Percentiles rank a stretch among this genome's conserved stretches.
These are phyloP conservation scores for Saprolegnia parasitica DNA, from an alignment of 352 stramenopile species.

Conservation along the genomic window DNA sequence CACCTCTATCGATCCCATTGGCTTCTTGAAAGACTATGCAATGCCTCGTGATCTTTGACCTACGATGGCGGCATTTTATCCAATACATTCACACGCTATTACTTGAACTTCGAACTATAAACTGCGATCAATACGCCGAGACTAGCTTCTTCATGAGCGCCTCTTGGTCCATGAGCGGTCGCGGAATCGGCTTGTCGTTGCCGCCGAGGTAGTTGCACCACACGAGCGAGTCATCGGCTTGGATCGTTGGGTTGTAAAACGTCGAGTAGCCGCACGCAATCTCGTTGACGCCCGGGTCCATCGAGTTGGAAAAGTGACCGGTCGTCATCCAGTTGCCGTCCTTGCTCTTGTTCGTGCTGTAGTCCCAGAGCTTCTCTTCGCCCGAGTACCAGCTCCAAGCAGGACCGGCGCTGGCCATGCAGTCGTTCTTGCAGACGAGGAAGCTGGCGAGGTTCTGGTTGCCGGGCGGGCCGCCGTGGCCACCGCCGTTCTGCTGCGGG, in stretches of 20 bases:
- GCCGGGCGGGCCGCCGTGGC: constrained; percentile 21
- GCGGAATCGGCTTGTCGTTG: constrained; percentile 15
- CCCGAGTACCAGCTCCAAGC: constrained; percentile 17
- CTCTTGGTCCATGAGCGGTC: background rate
- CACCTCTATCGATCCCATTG: too few species aligned
- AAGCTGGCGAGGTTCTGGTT: constrained; percentile 29
- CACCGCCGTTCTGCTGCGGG: constrained; percentile 11
- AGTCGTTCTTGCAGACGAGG: constrained; percentile 14
- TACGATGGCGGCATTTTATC: background rate
- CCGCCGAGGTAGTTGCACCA: constrained; percentile 29
- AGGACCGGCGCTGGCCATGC: background rate
- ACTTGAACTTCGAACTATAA: background rate
- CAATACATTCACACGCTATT: background rate
- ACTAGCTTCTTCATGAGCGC: background rate
- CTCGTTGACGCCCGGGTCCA: constrained; percentile 26
- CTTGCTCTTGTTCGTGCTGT: constrained; percentile 16
- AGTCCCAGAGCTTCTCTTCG: constrained; percentile 27
- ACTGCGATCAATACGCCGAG: background rate
- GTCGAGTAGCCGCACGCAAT: constrained; percentile 28
- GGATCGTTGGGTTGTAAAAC: constrained; percentile 14
- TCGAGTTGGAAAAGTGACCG: constrained; percentile 29
- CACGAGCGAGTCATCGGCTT: constrained; percentile 15
- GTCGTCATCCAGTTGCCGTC: constrained; percentile 27
- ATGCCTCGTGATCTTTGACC: too few species aligned
- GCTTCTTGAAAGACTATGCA: too few species aligned